Evolutionary conservation across 163 green algal species (phyloP).

Genomic region (Chlamydomonas reinhardtii): DNA sequence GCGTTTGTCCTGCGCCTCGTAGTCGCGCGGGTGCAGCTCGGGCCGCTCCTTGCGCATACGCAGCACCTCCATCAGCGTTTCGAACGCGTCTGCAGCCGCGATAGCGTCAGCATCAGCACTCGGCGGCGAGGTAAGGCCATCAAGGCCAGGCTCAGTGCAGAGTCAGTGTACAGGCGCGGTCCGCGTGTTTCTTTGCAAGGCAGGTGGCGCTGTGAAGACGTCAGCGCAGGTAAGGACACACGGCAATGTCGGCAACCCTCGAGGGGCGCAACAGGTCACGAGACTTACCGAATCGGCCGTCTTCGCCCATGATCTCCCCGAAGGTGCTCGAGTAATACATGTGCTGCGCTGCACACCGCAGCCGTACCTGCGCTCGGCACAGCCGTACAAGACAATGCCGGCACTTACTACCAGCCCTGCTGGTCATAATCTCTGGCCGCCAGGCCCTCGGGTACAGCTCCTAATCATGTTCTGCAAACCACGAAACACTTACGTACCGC

Average conservation of each 20-base stretch:
- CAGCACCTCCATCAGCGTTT: slow-evolving; percentile 60
- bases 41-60: slow-evolving; percentile 43
- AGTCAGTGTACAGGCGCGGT: no score
- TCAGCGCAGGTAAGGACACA: no score
- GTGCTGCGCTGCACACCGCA: slow-evolving; percentile 57
- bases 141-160: not conserved
- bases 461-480: no score
- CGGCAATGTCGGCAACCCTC: no score
- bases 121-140: not conserved
- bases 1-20: not conserved
- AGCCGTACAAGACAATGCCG: not conserved
- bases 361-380: not conserved
- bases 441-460: no score
- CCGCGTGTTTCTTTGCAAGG: no score
- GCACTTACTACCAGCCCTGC: no score
- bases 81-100: slow-evolving; percentile 50
- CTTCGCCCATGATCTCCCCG: slow-evolving; percentile 54
- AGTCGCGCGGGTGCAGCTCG: slow-evolving; percentile 3
- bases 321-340: slow-evolving; percentile 53
- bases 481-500: no score
- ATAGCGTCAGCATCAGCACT: no score
- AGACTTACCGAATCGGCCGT: slow-evolving; percentile 46
- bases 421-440: no score
- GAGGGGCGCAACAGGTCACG: no score
- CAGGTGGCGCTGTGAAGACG: no score